Percentiles rank a stretch among this genome's conserved stretches.
Conservation (phyloP, 257 asterid genomes). For the Lycium ferocissimum region DNA sequence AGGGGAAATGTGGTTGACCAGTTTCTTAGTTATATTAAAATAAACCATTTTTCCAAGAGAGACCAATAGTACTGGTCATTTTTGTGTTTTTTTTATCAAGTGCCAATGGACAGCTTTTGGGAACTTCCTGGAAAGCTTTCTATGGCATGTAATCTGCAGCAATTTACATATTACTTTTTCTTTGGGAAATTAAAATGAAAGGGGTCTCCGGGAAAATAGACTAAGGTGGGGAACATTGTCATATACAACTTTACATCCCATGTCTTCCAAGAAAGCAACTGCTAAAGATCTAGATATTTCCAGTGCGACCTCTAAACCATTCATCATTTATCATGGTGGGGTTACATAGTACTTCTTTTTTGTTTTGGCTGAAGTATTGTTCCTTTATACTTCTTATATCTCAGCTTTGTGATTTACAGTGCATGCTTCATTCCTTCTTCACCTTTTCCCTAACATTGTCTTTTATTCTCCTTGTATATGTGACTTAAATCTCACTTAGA, state of each 20-base stretch:
- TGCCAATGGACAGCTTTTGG: conserved; percentile 15
- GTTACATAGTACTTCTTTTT: conserved; percentile 15
- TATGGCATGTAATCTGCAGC: conserved; percentile 16
- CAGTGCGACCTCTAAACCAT: not conserved
- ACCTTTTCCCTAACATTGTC: not conserved
- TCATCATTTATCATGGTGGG: conserved; percentile 11
- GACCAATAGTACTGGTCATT: not conserved
- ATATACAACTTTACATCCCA: not conserved
- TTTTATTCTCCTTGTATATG: not conserved
- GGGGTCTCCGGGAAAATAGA: not conserved
- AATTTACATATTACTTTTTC: conserved; percentile 9
- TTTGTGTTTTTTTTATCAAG: not conserved
- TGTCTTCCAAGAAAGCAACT: not conserved
- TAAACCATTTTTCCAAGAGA: not conserved
- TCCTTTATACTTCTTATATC: not conserved
- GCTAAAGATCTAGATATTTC: not conserved
- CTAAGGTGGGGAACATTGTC: not conserved
- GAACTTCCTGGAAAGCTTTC: not conserved
- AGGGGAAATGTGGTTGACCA: conserved; percentile 11
- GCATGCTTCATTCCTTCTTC: not conserved
- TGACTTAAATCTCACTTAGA: not conserved
- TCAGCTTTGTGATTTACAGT: not conserved
- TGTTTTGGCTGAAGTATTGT: not conserved
- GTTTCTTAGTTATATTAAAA: not conserved
- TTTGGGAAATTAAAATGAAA: not conserved